Evolutionary conservation across 371 early-diverging fungal species (phyloP), one percentile per base, ranked within the genome.

Genomic region (Massospora cicadina): DNA sequence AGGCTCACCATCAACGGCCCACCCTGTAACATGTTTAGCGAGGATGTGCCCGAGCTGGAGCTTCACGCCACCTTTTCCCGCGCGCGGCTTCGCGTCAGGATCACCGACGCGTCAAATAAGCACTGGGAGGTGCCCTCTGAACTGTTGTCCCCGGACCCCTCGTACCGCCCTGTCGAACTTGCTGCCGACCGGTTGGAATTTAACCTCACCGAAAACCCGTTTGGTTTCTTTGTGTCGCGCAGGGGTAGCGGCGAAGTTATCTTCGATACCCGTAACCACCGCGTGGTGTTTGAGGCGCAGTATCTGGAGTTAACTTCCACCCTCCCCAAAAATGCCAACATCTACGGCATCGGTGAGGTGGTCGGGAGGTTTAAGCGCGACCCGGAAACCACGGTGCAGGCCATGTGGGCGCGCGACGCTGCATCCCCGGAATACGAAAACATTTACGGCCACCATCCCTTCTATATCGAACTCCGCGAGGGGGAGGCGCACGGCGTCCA

Each of bases 331-430:
- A 67, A 81, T 54, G 78, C 84, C 24, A 78, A 87, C 56, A 79
- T 87, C 59, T 87, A 82, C 66, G 87, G 88, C 7, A 70, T 87
- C 3, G 88, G 88, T 27, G 87, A 87, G 68, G 73, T 76, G 0
- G 77, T 80, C 7, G 72, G 72, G n/a, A 68, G 69, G 10, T 81
- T 84, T 65, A 70, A 74, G 57, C 71, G 84, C 0, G 69, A 73
- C 43, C 10, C 70, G 0, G 10, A 59, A 12, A 70, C 65, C 2
- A 73, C 70, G 5, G 61, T 69, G 2, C 71, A 70, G 59, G 79
- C 76, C 23, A 71, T 80, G 65, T 83, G 77, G 74, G 76, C 79
- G 26, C 70, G 84, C 12, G 88, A 84, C 63, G 77, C 78, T 2
- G 67, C 81, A 0, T 74, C 72, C 17, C 77, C 75, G 56, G 72